Percentiles rank a stretch among this genome's conserved stretches.
Conservation (phyloP, 371 early-diverging fungal genomes). For the Haplosporangium sp. region DNA sequence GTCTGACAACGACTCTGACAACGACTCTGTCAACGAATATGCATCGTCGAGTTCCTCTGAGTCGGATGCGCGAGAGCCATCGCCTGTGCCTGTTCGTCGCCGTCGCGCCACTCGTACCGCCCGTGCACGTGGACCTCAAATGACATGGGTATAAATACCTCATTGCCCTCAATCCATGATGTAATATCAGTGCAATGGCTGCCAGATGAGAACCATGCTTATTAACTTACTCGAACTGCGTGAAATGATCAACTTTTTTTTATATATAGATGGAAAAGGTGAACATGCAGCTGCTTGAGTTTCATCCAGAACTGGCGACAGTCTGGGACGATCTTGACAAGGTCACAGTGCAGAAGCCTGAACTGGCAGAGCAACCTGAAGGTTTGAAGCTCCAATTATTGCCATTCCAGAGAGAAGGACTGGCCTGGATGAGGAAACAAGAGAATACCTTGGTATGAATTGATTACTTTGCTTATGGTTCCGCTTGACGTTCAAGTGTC, state of each 20-base stretch:
- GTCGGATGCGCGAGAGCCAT: constrained; percentile 1
- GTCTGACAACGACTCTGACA: constrained; percentile 8
- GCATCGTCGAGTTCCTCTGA: constrained; percentile 13
- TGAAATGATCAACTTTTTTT: too few species aligned
- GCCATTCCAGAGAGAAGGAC: constrained; percentile 91
- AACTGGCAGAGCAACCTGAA: constrained; percentile 74
- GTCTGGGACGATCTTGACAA: constrained; percentile 80
- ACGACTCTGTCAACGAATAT: constrained; percentile 4
- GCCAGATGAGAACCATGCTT: too few species aligned
- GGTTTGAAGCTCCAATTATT: constrained; percentile 80
- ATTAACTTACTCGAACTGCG: too few species aligned
- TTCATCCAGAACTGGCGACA: constrained; percentile 71
- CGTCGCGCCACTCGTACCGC: constrained; percentile 5
- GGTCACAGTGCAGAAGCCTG: constrained; percentile 43
- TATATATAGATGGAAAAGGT: constrained; percentile 32
- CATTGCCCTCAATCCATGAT: too few species aligned
- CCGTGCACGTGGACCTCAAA: neutral
- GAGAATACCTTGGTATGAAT: constrained; percentile 65
- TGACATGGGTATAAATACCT: constrained; percentile 21
- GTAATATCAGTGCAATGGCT: too few species aligned
- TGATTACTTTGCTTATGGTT: neutral
- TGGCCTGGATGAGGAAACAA: constrained; percentile 85
- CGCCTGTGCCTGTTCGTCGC: neutral
- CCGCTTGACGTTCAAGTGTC: too few species aligned
- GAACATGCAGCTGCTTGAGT: constrained; percentile 40